Evolutionary conservation across 2,329 filamentous ascomycete species (phyloP).

Genomic region (Graphiopsis chlorocephala): DNA sequence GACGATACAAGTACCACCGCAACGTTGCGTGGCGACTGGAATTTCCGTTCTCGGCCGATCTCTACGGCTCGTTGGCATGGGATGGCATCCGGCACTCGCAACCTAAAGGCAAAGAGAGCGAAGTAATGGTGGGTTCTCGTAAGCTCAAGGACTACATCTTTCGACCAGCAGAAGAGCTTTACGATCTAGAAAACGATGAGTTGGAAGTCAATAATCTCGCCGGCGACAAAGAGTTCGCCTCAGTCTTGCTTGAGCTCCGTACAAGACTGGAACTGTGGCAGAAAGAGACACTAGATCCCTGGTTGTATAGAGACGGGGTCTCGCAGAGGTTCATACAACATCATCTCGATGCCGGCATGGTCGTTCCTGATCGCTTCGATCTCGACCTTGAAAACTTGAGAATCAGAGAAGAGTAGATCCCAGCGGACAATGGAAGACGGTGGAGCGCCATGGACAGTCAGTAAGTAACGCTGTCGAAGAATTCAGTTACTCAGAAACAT

Average conservation of each 20-base stretch:
- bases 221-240: conserved; percentile 31
- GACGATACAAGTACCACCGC: conserved; percentile 50
- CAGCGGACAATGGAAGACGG: no score
- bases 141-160: conserved; percentile 44
- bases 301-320: conserved; percentile 33
- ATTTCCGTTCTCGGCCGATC: conserved; percentile 36
- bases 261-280: conserved; percentile 36
- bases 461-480: neutral
- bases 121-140: conserved; percentile 41
- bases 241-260: conserved; percentile 36
- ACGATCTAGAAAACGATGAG: conserved; percentile 47
- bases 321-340: conserved; percentile 19
- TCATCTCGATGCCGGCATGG: conserved; percentile 24
- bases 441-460: neutral
- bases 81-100: conserved; percentile 40
- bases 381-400: conserved; percentile 24
- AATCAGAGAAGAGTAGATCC: neutral
- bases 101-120: conserved; percentile 29
- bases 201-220: conserved; percentile 48
- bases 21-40: conserved; percentile 44
- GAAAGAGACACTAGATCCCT: conserved; percentile 34
- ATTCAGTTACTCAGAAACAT: no score
- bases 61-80: conserved; percentile 46
- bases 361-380: conserved; percentile 27
- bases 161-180: conserved; percentile 47